These are phyloP conservation scores for Exophiala bonariae DNA, from an alignment of 2,329 filamentous ascomycete species.

Conservation along the genomic window DNA sequence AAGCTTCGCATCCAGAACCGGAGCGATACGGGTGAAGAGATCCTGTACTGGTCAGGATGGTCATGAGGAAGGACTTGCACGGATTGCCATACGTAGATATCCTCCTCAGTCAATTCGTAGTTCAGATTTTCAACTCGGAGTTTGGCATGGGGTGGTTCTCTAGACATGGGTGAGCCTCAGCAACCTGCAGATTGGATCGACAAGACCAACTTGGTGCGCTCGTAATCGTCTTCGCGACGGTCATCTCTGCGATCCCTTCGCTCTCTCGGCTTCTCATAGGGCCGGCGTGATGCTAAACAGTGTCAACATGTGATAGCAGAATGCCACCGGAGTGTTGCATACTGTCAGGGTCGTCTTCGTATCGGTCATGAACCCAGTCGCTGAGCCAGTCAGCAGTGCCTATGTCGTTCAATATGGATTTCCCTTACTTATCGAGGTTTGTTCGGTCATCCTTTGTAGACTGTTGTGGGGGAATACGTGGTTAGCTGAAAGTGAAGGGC, in stretches of 20 bases:
- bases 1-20: slow-evolving; percentile 67
- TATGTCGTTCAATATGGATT: slow-evolving; percentile 12
- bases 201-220: slow-evolving; percentile 31
- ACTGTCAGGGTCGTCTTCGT: slow-evolving; percentile 68
- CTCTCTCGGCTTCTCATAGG: slow-evolving; percentile 16
- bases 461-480: slow-evolving; percentile 42
- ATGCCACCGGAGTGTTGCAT: slow-evolving; percentile 2
- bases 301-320: slow-evolving; percentile 10
- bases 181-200: too few relatives aligned
- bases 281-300: slow-evolving; percentile 29
- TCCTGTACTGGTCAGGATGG: slow-evolving; percentile 54
- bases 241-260: slow-evolving; percentile 18
- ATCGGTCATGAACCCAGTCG: slow-evolving; percentile 94
- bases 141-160: slow-evolving; percentile 63
- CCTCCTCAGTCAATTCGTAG: slow-evolving; percentile 84
- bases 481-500: slow-evolving; percentile 46
- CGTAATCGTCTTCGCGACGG: slow-evolving; percentile 2
- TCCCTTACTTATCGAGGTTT: slow-evolving; percentile 46
- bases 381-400: slow-evolving; percentile 43
- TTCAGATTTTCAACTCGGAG: slow-evolving; percentile 87
- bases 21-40: slow-evolving; percentile 76
- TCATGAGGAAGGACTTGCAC: slow-evolving; percentile 1
- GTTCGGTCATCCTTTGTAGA: slow-evolving; percentile 45
- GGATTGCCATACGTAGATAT: slow-evolving; percentile 66
- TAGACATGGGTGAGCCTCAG: slow-evolving; percentile 27